Evolutionary conservation across 805 yeast genomes (phyloP).

Genomic region (Kodamaea nitidulidarum): DNA sequence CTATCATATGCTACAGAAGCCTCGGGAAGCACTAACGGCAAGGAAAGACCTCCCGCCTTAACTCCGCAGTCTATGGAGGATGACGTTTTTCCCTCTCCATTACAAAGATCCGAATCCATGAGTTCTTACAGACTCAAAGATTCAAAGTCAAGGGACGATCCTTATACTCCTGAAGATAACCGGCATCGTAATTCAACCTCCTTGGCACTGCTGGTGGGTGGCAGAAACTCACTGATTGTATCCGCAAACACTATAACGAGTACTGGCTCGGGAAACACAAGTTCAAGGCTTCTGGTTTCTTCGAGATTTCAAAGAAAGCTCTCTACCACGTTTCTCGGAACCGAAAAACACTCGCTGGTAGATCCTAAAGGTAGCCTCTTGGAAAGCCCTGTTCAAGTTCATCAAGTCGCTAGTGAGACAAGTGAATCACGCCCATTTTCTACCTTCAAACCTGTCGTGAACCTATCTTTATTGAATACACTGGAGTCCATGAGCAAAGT

Average conservation of each 20-base stretch:
- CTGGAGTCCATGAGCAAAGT: conserved; percentile 17
- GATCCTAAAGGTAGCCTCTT: not conserved
- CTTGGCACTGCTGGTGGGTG: not conserved
- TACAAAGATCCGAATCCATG: not conserved
- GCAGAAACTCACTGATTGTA: conserved; percentile 6
- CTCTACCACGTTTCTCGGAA: conserved; percentile 11
- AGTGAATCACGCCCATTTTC: conserved; percentile 9
- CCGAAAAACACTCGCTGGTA: not conserved
- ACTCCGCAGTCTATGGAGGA: conserved; percentile 1
- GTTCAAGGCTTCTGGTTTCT: conserved; percentile 2
- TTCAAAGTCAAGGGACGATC: too few species aligned
- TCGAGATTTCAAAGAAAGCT: conserved; percentile 14
- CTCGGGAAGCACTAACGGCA: not conserved
- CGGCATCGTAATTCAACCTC: not conserved
- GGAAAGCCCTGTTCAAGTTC: not conserved
- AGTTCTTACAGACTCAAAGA: too few species aligned
- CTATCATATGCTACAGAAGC: conserved; percentile 5
- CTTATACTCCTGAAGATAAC: not conserved
- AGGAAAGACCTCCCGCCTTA: not conserved
- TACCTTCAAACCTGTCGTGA: conserved; percentile 19
- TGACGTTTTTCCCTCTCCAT: not conserved
- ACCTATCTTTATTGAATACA: conserved; percentile 24
- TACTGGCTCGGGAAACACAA: not conserved
- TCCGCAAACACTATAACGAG: not conserved
- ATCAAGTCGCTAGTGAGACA: not conserved